phyloP scores from a whole-genome alignment of 2,329 filamentous ascomycete species.

The Immersiporthe knoxdaviesiana region DNA sequence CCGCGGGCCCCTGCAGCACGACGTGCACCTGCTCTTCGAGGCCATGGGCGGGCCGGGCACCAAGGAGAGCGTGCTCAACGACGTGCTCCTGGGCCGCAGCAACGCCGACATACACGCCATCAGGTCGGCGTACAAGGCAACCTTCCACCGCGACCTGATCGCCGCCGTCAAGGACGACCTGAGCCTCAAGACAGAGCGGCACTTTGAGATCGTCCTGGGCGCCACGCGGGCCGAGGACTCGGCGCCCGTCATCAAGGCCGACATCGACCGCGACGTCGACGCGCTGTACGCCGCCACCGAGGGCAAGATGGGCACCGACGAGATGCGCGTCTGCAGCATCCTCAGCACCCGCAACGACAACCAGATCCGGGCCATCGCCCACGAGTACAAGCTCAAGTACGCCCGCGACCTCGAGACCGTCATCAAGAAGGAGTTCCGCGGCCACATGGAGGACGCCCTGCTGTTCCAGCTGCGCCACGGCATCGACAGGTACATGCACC shows the following conservation, averaged over 20 bases:
- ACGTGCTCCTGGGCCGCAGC: slow-evolving; percentile 78
- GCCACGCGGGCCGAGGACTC: slow-evolving; percentile 79
- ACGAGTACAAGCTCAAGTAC: slow-evolving; percentile 75
- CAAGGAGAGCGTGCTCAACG: slow-evolving; percentile 83
- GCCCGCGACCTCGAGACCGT: slow-evolving; percentile 71
- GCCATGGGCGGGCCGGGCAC: slow-evolving; percentile 82
- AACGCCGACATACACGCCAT: slow-evolving; percentile 91
- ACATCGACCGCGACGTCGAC: slow-evolving; percentile 75
- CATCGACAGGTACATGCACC: slow-evolving; percentile 79
- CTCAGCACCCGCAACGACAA: slow-evolving; percentile 75
- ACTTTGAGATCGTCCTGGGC: slow-evolving; percentile 81
- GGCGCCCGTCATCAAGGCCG: slow-evolving; percentile 70
- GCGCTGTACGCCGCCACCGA: slow-evolving; percentile 79
- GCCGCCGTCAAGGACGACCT: slow-evolving; percentile 76
- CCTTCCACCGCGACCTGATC: slow-evolving; percentile 69
- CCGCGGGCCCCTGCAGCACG: slow-evolving; percentile 77
- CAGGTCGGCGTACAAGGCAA: slow-evolving; percentile 74
- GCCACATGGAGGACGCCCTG: slow-evolving; percentile 88
- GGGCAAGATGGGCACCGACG: slow-evolving; percentile 72
- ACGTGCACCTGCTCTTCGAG: slow-evolving; percentile 70
- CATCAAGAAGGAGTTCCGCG: slow-evolving; percentile 79
- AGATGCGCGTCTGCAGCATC: slow-evolving; percentile 78
- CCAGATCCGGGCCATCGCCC: slow-evolving; percentile 80
- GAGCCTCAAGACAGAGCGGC: slow-evolving; percentile 80
- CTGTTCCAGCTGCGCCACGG: slow-evolving; percentile 78